These are phyloP conservation scores for Pseudocercospora eumusae DNA, from an alignment of 2,329 filamentous ascomycete genomes.

Conservation along the genomic window DNA sequence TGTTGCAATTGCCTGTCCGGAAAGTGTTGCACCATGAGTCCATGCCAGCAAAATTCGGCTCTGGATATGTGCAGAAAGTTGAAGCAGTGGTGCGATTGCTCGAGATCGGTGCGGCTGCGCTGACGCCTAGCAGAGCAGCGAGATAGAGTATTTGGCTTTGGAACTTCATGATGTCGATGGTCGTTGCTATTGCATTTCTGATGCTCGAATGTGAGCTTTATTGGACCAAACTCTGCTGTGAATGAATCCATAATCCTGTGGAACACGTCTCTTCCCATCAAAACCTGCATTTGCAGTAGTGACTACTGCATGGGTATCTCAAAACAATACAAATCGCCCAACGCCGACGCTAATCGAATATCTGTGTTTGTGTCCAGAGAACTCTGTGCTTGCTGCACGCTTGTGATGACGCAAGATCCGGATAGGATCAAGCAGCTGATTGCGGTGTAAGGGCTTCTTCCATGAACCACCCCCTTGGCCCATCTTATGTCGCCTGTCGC, in stretches of 20 bases:
- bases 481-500: slow-evolving; percentile 7
- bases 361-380: background rate
- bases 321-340: slow-evolving; percentile 5
- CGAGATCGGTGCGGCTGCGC: background rate
- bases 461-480: background rate
- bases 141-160: background rate
- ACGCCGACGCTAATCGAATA: slow-evolving; percentile 23
- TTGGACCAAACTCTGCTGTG: background rate
- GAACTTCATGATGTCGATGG: background rate
- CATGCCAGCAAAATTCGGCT: slow-evolving; percentile 10
- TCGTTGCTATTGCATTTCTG: background rate
- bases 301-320: slow-evolving; percentile 21
- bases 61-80: slow-evolving; percentile 4
- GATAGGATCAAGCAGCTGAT: background rate
- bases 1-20: background rate
- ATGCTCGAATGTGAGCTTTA: background rate
- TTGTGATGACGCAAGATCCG: background rate
- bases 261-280: background rate
- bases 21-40: background rate
- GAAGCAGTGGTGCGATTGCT: background rate
- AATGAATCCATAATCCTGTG: background rate
- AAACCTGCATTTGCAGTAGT: slow-evolving; percentile 2
- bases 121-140: background rate
- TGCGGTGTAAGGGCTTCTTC: background rate
- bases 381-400: background rate